Conservation (phyloP, 371 early-diverging fungal species). For the Mortierella sp. region DNA sequence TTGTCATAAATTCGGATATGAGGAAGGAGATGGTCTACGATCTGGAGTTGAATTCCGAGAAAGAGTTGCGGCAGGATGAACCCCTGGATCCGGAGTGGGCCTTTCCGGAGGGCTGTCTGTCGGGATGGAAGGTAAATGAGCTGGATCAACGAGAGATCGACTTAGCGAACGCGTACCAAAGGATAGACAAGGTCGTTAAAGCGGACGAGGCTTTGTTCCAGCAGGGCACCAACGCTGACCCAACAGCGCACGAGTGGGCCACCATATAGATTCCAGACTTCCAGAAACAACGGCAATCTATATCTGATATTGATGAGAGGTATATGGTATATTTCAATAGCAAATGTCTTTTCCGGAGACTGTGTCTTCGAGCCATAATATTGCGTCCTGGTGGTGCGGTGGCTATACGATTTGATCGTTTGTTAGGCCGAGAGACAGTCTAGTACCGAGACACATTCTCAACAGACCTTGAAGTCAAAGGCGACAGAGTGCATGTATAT, state of each 20-base stretch:
- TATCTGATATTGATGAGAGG: too few species aligned
- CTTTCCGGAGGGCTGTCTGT: conserved; percentile 18
- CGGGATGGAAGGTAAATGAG: conserved; percentile 2
- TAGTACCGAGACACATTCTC: too few species aligned
- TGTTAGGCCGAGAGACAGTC: too few species aligned
- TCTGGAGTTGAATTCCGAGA: conserved; percentile 5
- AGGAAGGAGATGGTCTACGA: conserved; percentile 11
- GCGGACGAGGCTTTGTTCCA: background rate
- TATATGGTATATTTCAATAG: too few species aligned
- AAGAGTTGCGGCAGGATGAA: conserved; percentile 4
- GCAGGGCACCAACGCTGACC: background rate
- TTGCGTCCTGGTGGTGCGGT: too few species aligned
- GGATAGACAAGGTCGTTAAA: conserved; percentile 14
- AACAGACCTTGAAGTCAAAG: too few species aligned
- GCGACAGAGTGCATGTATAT: too few species aligned
- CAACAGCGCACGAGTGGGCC: conserved; percentile 17
- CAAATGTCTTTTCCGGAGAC: too few species aligned
- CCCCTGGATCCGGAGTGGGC: conserved; percentile 13
- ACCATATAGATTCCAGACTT: background rate
- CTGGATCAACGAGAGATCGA: background rate
- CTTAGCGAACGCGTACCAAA: conserved; percentile 9
- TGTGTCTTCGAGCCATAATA: too few species aligned
- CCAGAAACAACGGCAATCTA: too few species aligned
- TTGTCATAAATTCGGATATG: background rate
- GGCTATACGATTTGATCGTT: too few species aligned